Conservation (phyloP, 495 filamentous ascomycete genomes). For the Rhypophila decipiens region DNA sequence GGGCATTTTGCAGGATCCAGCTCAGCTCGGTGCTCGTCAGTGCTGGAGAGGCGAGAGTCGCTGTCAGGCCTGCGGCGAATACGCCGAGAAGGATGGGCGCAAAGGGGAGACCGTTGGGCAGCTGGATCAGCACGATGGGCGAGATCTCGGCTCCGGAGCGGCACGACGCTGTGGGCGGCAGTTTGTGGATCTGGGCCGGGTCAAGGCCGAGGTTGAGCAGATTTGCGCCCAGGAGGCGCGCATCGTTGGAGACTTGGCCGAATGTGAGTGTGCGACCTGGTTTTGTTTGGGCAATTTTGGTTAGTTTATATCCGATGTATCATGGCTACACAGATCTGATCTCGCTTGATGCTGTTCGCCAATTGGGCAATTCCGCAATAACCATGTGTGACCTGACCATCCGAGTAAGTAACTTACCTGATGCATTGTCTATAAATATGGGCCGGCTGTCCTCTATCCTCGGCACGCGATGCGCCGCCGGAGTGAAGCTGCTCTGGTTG, state of each 20-base stretch:
- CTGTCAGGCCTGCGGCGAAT: slow-evolving; percentile 24
- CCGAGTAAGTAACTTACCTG: slow-evolving; percentile 13
- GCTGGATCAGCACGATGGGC: slow-evolving; percentile 27
- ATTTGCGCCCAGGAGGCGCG: slow-evolving; percentile 16
- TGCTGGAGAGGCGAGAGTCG: slow-evolving; percentile 27
- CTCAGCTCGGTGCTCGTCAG: slow-evolving; percentile 27
- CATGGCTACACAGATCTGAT: no score
- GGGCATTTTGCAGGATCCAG: slow-evolving; percentile 29
- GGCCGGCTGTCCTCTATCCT: slow-evolving; percentile 15
- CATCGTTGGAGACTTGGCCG: slow-evolving; percentile 17
- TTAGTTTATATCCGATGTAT: background rate
- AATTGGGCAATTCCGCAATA: no score
- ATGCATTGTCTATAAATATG: slow-evolving; percentile 25
- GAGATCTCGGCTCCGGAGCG: slow-evolving; percentile 23
- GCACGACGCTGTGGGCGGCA: slow-evolving; percentile 25
- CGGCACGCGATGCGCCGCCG: slow-evolving; percentile 13
- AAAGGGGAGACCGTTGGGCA: slow-evolving; percentile 26
- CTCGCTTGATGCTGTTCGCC: no score
- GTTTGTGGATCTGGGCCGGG: slow-evolving; percentile 17
- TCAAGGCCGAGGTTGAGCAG: slow-evolving; percentile 19
- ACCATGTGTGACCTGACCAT: background rate
- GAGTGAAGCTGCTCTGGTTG: slow-evolving; percentile 14
- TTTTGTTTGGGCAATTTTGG: background rate
- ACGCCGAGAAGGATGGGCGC: slow-evolving; percentile 20
- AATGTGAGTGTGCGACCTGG: slow-evolving; percentile 23